phyloP scores from a whole-genome alignment of 495 filamentous ascomycete genomes.

The Lasiosphaeria miniovina region DNA sequence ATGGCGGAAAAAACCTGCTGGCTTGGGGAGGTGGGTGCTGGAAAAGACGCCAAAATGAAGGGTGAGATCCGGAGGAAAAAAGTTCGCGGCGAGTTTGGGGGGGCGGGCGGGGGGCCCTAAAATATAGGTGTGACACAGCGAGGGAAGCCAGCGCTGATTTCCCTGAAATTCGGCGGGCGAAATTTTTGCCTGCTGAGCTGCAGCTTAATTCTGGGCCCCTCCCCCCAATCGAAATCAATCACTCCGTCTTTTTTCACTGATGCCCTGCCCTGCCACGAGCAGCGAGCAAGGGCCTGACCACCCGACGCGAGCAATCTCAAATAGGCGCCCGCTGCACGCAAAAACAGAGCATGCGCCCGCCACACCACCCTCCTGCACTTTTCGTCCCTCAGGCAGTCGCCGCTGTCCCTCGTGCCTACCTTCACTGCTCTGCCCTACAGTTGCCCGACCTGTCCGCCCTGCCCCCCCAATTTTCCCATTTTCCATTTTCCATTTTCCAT shows the following conservation, averaged over 20 bases:
- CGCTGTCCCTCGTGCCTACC: too few relatives aligned
- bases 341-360: constrained; percentile 1
- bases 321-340: constrained; percentile 15
- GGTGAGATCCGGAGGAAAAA: constrained; percentile 34
- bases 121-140: constrained; percentile 29
- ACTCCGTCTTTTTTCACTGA: constrained; percentile 10
- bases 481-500: background rate
- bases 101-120: constrained; percentile 28
- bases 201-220: constrained; percentile 19
- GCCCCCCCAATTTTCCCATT: background rate
- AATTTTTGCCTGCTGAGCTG: constrained; percentile 15
- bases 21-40: constrained; percentile 22
- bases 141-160: constrained; percentile 33
- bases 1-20: constrained; percentile 23
- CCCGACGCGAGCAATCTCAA: constrained; percentile 2
- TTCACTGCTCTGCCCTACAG: background rate
- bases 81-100: constrained; percentile 31
- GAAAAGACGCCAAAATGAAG: constrained; percentile 29
- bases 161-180: constrained; percentile 25
- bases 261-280: background rate
- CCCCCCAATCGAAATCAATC: constrained; percentile 25
- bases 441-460: background rate
- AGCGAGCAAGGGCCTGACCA: background rate
- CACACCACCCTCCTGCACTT: background rate
- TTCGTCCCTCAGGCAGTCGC: too few relatives aligned